phyloP scores from a whole-genome alignment of 2,329 filamentous ascomycete genomes.

The Achaetomium macrosporum region DNA sequence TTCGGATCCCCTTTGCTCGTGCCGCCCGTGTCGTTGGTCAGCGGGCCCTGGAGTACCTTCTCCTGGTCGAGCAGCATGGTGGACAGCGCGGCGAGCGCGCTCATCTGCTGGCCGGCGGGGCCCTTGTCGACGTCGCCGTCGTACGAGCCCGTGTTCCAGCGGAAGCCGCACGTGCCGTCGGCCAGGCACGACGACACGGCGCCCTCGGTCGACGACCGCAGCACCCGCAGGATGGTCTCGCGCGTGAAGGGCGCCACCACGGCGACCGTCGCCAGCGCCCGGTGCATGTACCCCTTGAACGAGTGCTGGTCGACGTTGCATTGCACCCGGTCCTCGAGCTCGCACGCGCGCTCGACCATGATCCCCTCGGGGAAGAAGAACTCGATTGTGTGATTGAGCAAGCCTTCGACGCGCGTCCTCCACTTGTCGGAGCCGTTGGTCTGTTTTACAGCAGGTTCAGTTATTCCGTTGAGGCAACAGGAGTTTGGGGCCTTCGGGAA shows the following conservation, averaged over 20 bases:
- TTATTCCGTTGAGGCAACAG: neutral
- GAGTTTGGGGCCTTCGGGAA: neutral
- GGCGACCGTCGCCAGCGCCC: conserved; percentile 44
- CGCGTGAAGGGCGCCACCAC: conserved; percentile 12
- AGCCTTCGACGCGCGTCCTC: conserved; percentile 43
- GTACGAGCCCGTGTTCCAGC: conserved; percentile 41
- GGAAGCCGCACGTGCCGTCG: conserved; percentile 43
- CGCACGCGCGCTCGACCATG: conserved; percentile 47
- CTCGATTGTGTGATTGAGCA: conserved; percentile 36
- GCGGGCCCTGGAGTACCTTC: conserved; percentile 21
- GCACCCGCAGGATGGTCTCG: conserved; percentile 34
- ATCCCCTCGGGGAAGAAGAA: conserved; percentile 33
- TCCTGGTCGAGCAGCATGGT: conserved; percentile 35
- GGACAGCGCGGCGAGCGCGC: conserved; percentile 43
- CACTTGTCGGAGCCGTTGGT: conserved; percentile 43
- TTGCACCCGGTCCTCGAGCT: conserved; percentile 39
- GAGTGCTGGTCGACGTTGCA: conserved; percentile 56
- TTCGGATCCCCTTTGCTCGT: conserved; percentile 31
- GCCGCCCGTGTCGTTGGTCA: conserved; percentile 40
- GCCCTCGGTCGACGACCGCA: conserved; percentile 42
- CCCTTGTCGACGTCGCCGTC: conserved; percentile 45
- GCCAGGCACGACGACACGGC: conserved; percentile 43
- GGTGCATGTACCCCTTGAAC: conserved; percentile 52
- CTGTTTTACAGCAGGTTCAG: conserved; percentile 24
- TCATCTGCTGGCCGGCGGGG: conserved; percentile 50